Conservation (phyloP, 352 stramenopile genomes). For the Phytopythium boreale region DNA sequence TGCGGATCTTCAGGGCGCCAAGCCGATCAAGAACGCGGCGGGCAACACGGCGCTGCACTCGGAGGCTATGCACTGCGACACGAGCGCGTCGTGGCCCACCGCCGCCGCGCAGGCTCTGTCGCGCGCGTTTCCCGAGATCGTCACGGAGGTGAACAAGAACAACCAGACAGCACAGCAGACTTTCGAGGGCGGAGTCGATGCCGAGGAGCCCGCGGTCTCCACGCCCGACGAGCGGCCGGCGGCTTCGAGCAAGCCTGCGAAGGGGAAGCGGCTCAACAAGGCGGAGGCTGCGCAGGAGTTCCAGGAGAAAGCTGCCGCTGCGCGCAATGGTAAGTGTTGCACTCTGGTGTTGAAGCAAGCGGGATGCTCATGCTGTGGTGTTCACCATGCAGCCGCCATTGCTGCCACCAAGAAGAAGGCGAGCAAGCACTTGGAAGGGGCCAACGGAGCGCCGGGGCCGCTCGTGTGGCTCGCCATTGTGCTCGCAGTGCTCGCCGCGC, state of each 20-base stretch:
- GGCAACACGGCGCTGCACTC: constrained; percentile 69
- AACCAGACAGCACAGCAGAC: constrained; percentile 58
- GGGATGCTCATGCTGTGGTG: background rate
- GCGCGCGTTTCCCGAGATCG: constrained; percentile 54
- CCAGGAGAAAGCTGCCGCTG: constrained; percentile 42
- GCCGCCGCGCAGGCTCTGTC: constrained; percentile 35
- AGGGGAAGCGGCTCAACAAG: constrained; percentile 25
- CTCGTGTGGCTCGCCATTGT: constrained; percentile 39
- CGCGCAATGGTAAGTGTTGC: constrained; percentile 41
- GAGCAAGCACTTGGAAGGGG: constrained; percentile 32
- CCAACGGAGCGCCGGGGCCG: constrained; percentile 17
- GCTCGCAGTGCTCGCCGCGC: constrained; percentile 35
- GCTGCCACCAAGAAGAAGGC: constrained; percentile 69
- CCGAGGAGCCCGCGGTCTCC: constrained; percentile 29
- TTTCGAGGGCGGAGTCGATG: constrained; percentile 63
- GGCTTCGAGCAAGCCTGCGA: constrained; percentile 20
- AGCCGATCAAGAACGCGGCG: constrained; percentile 48
- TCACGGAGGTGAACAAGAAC: constrained; percentile 47
- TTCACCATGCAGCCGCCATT: constrained; percentile 42
- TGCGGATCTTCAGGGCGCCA: constrained; percentile 37
- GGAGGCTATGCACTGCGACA: constrained; percentile 75
- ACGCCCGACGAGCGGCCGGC: constrained; percentile 13
- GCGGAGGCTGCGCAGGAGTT: constrained; percentile 26
- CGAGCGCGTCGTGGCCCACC: constrained; percentile 50
- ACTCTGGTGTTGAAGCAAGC: background rate